Percentiles rank a stretch among this genome's conserved stretches.
phyloP scores from a whole-genome alignment of 2,329 filamentous ascomycete species.

The Fusarium nelsonii region DNA sequence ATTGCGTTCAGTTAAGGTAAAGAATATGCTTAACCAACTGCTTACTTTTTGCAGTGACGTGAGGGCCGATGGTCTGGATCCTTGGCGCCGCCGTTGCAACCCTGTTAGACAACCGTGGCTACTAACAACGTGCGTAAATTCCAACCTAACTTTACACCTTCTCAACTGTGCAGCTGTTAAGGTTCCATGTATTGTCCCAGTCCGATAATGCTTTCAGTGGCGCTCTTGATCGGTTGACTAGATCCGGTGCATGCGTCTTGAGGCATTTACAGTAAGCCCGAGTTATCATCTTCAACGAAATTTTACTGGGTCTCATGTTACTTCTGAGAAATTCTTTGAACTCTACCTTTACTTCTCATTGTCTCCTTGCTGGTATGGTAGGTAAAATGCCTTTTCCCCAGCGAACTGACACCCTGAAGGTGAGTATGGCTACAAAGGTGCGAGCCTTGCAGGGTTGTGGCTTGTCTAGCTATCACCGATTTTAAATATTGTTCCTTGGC shows the following conservation, averaged over 20 bases:
- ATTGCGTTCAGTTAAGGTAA: constrained; percentile 35
- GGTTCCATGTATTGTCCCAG: too few species aligned
- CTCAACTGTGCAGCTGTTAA: rapidly evolving
- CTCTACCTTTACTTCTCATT: not conserved
- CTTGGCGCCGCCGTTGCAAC: not conserved
- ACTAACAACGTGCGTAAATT: not conserved
- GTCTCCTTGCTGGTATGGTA: rapidly evolving
- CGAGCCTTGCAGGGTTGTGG: rapidly evolving
- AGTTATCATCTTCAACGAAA: not conserved
- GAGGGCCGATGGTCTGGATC: not conserved
- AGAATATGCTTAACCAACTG: constrained; percentile 46
- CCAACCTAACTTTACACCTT: rapidly evolving
- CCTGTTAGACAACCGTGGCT: constrained; percentile 4
- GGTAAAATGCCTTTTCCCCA: not conserved
- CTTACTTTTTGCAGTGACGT: not conserved
- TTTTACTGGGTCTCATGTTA: not conserved
- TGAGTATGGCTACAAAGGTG: not conserved
- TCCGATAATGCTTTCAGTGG: not conserved
- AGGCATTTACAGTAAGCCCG: constrained; percentile 15
- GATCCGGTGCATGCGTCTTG: constrained; percentile 3
- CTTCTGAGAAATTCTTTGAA: too few species aligned
- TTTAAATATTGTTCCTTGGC: too few species aligned
- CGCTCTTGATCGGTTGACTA: not conserved
- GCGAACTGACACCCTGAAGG: not conserved
- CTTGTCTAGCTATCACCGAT: too few species aligned